Conservation (phyloP, 106 monocot genomes). For the Vanilla planifolia region DNA sequence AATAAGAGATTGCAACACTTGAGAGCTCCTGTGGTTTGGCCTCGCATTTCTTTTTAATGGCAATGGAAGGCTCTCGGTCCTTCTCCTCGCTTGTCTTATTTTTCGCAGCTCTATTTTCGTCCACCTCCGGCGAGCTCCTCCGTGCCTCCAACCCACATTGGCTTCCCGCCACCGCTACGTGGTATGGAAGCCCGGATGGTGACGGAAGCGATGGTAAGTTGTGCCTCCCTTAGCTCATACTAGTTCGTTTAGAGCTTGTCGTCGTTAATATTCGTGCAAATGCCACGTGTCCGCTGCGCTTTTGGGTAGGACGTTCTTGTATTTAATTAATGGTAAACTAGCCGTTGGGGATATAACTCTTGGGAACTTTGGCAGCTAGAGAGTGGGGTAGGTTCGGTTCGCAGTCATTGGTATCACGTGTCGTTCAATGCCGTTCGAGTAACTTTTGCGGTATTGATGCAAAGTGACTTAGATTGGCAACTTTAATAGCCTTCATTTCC, state of each 20-base stretch:
- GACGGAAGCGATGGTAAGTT: conserved; percentile 89
- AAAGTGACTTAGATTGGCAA: not conserved
- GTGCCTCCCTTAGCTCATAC: too few species aligned
- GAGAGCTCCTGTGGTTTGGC: not conserved
- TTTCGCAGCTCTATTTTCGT: conserved; percentile 7
- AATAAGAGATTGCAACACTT: too few species aligned
- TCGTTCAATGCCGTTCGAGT: not conserved
- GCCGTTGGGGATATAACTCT: not conserved
- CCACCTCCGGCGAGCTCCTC: not conserved
- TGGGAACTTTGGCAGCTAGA: not conserved
- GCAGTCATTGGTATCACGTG: not conserved
- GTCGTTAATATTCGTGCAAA: not conserved
- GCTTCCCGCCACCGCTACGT: conserved; percentile 90
- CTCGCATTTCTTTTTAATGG: not conserved
- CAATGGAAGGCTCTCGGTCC: conserved; percentile 2
- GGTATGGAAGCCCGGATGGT: conserved; percentile 94
- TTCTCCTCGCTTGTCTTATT: not conserved
- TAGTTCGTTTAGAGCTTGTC: too few species aligned
- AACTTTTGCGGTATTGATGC: not conserved
- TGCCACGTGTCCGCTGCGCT: too few species aligned
- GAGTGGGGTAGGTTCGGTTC: not conserved
- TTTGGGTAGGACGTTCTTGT: too few species aligned
- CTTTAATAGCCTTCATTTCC: too few species aligned
- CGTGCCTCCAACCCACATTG: conserved; percentile 36
- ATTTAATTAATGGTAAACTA: too few species aligned